These are phyloP conservation scores for Oldenlandia corymbosa DNA, from an alignment of 257 asterid genomes.

Conservation along the genomic window DNA sequence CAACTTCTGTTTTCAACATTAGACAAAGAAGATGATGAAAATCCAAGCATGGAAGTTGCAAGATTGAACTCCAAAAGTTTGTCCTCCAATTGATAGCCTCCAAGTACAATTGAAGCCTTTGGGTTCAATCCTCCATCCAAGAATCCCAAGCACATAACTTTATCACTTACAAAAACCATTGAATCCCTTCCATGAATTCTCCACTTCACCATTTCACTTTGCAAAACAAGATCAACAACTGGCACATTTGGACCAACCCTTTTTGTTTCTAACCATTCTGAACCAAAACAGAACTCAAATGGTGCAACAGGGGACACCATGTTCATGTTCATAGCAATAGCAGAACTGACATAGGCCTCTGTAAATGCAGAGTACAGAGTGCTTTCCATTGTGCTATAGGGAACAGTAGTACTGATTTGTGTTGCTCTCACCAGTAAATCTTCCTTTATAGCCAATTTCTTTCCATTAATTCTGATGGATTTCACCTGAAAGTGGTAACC, in stretches of 20 bases:
- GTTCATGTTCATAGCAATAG: constrained; percentile 41
- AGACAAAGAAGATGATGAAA: constrained; percentile 40
- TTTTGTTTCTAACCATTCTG: constrained; percentile 24
- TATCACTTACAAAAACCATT: constrained; percentile 56
- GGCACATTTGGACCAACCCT: constrained; percentile 43
- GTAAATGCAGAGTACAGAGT: constrained; percentile 34
- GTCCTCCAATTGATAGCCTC: constrained; percentile 76
- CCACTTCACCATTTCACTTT: constrained; percentile 91
- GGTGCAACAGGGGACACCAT: constrained; percentile 49
- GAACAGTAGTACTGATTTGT: constrained; percentile 44
- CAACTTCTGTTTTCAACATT: constrained; percentile 33
- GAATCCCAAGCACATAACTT: constrained; percentile 72
- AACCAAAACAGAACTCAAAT: constrained; percentile 62
- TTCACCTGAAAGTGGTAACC: constrained; percentile 51
- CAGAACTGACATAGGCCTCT: constrained; percentile 40
- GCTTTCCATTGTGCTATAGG: constrained; percentile 60
- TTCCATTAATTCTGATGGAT: constrained; percentile 53
- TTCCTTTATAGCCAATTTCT: constrained; percentile 22
- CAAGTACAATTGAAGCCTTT: constrained; percentile 54
- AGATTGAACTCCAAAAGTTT: constrained; percentile 57
- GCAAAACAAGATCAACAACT: constrained; percentile 56
- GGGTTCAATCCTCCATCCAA: constrained; percentile 66
- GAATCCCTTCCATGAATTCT: constrained; percentile 54
- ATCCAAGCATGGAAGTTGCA: constrained; percentile 78
- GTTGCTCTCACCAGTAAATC: constrained; percentile 29